Evolutionary conservation across 306 rosid species (phyloP).

Genomic region (Inga oerstediana): DNA sequence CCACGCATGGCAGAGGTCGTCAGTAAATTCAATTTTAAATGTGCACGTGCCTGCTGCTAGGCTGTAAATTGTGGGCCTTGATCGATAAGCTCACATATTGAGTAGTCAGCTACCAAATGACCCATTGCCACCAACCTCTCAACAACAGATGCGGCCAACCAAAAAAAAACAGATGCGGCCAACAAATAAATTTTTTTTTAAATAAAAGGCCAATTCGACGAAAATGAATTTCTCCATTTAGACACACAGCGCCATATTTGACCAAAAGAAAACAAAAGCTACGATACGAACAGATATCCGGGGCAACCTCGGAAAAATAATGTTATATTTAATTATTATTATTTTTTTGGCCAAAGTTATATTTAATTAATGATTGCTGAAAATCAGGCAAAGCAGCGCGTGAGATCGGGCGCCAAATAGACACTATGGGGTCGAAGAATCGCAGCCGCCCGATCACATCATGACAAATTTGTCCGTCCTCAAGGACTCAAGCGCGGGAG

Average conservation of each 20-base stretch:
- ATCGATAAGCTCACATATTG: neutral
- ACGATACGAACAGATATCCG: neutral
- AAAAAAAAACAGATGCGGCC: neutral
- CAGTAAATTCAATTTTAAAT: slow-evolving; percentile 5
- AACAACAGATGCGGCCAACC: neutral
- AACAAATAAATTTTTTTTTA: neutral
- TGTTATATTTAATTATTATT: neutral
- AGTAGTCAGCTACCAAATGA: slow-evolving; percentile 1
- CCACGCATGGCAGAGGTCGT: neutral
- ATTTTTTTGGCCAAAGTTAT: too few species aligned
- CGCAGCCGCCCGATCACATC: neutral
- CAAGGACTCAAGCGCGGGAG: slow-evolving; percentile 19
- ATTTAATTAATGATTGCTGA: neutral
- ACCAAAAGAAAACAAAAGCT: neutral
- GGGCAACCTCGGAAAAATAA: neutral
- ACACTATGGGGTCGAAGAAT: neutral
- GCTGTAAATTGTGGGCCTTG: slow-evolving; percentile 19
- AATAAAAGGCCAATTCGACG: too few species aligned
- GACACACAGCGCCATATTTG: neutral
- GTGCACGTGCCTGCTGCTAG: slow-evolving; percentile 22
- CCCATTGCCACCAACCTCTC: neutral
- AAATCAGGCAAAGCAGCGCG: slow-evolving; percentile 15
- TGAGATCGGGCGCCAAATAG: neutral
- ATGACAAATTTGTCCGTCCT: neutral
- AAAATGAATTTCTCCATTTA: neutral